phyloP scores from a whole-genome alignment of 768 basidiomycete species.

The Boletus reticuloceps region DNA sequence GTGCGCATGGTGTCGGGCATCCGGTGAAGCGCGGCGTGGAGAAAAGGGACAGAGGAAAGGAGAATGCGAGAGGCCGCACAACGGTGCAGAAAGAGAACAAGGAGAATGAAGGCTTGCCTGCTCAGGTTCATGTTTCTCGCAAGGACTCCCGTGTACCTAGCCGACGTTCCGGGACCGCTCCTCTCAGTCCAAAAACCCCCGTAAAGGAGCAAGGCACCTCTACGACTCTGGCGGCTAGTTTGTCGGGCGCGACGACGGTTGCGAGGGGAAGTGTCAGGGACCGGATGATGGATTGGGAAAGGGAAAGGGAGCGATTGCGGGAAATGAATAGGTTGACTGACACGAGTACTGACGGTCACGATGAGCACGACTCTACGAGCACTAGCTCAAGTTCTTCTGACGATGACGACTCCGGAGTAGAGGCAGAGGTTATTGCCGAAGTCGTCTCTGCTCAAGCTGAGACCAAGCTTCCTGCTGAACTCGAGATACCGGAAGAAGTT shows the following conservation, averaged over 20 bases:
- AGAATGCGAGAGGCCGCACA: conserved; percentile 19
- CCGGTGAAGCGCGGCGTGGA: conserved; percentile 15
- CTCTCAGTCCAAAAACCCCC: conserved; percentile 18
- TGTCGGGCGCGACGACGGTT: conserved; percentile 16
- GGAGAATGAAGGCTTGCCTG: conserved; percentile 20
- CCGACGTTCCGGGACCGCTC: neutral
- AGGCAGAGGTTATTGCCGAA: conserved; percentile 27
- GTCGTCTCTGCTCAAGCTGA: conserved; percentile 11
- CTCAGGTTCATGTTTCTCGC: conserved; percentile 1
- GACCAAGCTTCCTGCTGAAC: neutral
- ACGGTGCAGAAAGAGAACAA: conserved; percentile 26
- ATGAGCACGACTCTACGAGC: conserved; percentile 33
- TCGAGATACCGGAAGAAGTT: neutral
- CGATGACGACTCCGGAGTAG: conserved; percentile 25
- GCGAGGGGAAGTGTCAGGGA: conserved; percentile 43
- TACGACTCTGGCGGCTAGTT: conserved; percentile 11
- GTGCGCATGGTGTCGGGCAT: conserved; percentile 29
- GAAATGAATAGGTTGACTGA: conserved; percentile 67
- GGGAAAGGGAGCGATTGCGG: conserved; percentile 63
- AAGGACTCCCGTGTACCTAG: conserved; percentile 7
- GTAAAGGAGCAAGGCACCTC: conserved; percentile 13
- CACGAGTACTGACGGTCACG: conserved; percentile 40
- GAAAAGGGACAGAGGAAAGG: conserved; percentile 28
- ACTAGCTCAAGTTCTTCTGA: conserved; percentile 20
- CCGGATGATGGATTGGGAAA: conserved; percentile 74